These are phyloP conservation scores for Zea luxurians DNA, from an alignment of 176 grass and related monocot genomes.

Conservation along the genomic window DNA sequence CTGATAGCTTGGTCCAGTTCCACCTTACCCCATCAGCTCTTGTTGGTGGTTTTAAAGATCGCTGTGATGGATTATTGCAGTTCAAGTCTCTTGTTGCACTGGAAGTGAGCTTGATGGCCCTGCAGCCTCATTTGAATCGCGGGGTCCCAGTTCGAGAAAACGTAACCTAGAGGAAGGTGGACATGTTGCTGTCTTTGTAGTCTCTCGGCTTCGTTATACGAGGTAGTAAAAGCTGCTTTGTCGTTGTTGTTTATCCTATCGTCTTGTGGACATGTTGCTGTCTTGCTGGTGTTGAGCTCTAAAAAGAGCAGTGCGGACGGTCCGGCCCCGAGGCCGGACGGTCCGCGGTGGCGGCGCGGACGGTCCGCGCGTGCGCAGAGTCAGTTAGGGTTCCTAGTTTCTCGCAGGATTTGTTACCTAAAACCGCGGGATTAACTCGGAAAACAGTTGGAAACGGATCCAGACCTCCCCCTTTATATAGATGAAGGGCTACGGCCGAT, in stretches of 20 bases:
- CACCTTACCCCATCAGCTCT: slow-evolving; percentile 71
- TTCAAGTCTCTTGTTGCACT: slow-evolving; percentile 78
- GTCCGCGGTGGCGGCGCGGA: no score
- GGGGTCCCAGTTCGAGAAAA: slow-evolving; percentile 86
- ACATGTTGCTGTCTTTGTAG: slow-evolving; percentile 68
- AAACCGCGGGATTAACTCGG: no score
- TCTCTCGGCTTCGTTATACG: slow-evolving; percentile 84
- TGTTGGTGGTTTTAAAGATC: slow-evolving; percentile 92
- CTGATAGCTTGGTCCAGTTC: slow-evolving; percentile 89
- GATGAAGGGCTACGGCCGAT: no score
- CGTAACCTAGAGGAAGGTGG: slow-evolving; percentile 89
- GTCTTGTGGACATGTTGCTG: slow-evolving; percentile 14
- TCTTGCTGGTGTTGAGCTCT: no score
- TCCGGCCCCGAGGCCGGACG: no score
- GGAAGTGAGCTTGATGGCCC: slow-evolving; percentile 86
- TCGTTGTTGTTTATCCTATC: not conserved
- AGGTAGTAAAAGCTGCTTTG: slow-evolving; percentile 48
- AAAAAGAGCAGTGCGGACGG: no score
- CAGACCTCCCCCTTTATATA: no score
- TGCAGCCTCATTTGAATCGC: slow-evolving; percentile 92
- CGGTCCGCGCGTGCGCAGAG: no score
- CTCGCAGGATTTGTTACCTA: no score
- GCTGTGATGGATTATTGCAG: slow-evolving; percentile 82
- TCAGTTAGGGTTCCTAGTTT: no score
- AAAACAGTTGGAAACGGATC: no score